Percentiles rank a stretch among this genome's conserved stretches.
These are phyloP conservation scores for Terana coerulea DNA, from an alignment of 768 basidiomycete genomes.

Conservation along the genomic window DNA sequence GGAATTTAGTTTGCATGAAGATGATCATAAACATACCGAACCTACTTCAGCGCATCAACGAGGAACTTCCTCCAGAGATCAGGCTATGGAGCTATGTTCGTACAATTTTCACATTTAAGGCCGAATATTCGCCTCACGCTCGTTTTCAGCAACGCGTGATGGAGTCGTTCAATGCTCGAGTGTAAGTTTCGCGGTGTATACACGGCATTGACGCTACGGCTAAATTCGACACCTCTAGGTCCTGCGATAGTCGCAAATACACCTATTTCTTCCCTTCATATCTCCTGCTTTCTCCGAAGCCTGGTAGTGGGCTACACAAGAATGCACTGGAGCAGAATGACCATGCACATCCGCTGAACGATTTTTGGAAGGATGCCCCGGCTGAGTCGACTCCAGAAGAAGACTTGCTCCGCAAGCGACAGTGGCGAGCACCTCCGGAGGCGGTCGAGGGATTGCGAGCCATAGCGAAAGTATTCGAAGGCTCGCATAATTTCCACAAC, in stretches of 20 bases:
- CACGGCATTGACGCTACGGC: neutral
- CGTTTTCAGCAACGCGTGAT: constrained; percentile 56
- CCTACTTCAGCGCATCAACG: constrained; percentile 72
- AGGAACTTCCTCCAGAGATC: constrained; percentile 86
- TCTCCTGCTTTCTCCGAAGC: constrained; percentile 86
- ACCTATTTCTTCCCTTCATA: constrained; percentile 97
- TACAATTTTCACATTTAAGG: constrained; percentile 1
- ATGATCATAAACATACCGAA: constrained; percentile 80
- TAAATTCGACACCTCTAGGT: constrained; percentile 38
- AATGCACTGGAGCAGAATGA: constrained; percentile 33
- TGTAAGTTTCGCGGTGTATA: constrained; percentile 43
- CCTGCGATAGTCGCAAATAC: constrained; percentile 95
- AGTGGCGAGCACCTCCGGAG: constrained; percentile 59
- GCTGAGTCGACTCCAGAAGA: constrained; percentile 42
- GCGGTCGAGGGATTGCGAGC: constrained; percentile 55
- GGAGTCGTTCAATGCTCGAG: constrained; percentile 78
- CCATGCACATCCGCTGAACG: constrained; percentile 22
- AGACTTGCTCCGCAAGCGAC: constrained; percentile 62
- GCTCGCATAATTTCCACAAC: constrained; percentile 97
- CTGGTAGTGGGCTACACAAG: constrained; percentile 57
- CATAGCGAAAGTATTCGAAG: constrained; percentile 64
- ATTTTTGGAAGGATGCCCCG: constrained; percentile 58
- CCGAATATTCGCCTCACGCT: neutral
- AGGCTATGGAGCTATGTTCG: constrained; percentile 88
- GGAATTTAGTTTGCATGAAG: constrained; percentile 90